These are phyloP conservation scores for Jaenimonas drosophilae DNA, from an alignment of 208 protist genomes.

Conservation along the genomic window DNA sequence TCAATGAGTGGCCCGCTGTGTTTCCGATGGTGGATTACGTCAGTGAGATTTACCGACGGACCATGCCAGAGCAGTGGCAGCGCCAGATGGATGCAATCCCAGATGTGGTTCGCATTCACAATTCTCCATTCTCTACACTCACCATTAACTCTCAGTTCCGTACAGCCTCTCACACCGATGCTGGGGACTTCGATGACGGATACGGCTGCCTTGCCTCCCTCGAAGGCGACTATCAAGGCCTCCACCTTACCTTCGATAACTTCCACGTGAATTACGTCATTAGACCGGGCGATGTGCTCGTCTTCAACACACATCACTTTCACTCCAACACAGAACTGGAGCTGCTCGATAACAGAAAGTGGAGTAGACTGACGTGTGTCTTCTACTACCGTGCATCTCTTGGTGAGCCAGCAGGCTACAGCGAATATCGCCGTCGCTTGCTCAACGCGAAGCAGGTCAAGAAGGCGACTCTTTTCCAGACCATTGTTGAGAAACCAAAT, in stretches of 20 bases:
- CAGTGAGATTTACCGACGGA: slow-evolving; percentile 64
- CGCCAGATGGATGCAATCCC: slow-evolving; percentile 75
- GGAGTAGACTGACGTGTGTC: slow-evolving; percentile 77
- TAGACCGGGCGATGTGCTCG: slow-evolving; percentile 73
- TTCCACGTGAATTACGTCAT: slow-evolving; percentile 62
- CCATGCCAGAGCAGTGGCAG: slow-evolving; percentile 58
- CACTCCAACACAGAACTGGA: slow-evolving; percentile 89
- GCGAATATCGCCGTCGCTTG: slow-evolving; percentile 62
- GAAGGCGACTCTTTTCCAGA: slow-evolving; percentile 5
- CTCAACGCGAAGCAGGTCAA: slow-evolving; percentile 11
- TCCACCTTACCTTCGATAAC: slow-evolving; percentile 62
- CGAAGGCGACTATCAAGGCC: slow-evolving; percentile 76
- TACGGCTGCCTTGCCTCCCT: slow-evolving; percentile 78
- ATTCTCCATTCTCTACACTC: slow-evolving; percentile 81
- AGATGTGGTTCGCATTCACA: slow-evolving; percentile 81
- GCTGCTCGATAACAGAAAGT: slow-evolving; percentile 20
- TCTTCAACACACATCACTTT: slow-evolving; percentile 90
- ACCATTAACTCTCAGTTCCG: slow-evolving; percentile 88
- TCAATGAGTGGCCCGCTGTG: slow-evolving; percentile 67
- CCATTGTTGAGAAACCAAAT: slow-evolving; percentile 46
- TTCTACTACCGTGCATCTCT: slow-evolving; percentile 84
- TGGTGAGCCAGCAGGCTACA: slow-evolving; percentile 56
- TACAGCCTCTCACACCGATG: slow-evolving; percentile 84
- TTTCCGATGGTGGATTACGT: slow-evolving; percentile 86
- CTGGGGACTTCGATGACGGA: slow-evolving; percentile 86